Evolutionary conservation across 2,329 filamentous ascomycete genomes (phyloP).

Genomic region (Tricladium varicosporioides): DNA sequence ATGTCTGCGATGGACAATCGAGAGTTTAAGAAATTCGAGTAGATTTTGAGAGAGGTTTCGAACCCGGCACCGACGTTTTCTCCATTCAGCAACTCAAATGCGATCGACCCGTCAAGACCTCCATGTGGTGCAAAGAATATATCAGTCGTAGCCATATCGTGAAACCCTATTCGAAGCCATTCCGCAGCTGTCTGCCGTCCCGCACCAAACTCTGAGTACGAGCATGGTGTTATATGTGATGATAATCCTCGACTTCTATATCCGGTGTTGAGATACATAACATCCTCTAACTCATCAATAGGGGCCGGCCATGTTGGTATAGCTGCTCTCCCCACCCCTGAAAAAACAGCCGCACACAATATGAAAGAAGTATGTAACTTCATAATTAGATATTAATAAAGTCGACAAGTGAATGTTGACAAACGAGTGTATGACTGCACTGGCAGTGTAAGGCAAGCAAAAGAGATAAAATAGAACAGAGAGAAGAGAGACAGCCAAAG

Average conservation of each 20-base stretch:
- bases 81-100: conserved; percentile 53
- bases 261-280: conserved; percentile 58
- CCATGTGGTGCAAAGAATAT: conserved; percentile 42
- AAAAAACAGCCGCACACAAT: conserved; percentile 16
- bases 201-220: conserved; percentile 48
- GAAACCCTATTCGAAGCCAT: conserved; percentile 60
- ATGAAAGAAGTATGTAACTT: conserved; percentile 19
- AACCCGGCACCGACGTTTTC: conserved; percentile 59
- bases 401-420: conserved; percentile 8
- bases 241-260: conserved; percentile 55
- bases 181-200: conserved; percentile 59
- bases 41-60: conserved; percentile 50
- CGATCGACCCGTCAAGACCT: conserved; percentile 58
- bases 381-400: conserved; percentile 25
- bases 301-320: conserved; percentile 60
- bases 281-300: conserved; percentile 61
- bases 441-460: conserved; percentile 14
- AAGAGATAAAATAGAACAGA: conserved; percentile 3
- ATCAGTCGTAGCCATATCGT: conserved; percentile 59
- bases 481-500: conserved; percentile 2
- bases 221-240: conserved; percentile 55
- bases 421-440: conserved; percentile 25
- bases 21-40: conserved; percentile 51
- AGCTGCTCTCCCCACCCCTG: conserved; percentile 30
- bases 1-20: conserved; percentile 55